Evolutionary conservation across 768 basidiomycete species (phyloP).

Genomic region (button mushroom (Agaricus bisporus)): DNA sequence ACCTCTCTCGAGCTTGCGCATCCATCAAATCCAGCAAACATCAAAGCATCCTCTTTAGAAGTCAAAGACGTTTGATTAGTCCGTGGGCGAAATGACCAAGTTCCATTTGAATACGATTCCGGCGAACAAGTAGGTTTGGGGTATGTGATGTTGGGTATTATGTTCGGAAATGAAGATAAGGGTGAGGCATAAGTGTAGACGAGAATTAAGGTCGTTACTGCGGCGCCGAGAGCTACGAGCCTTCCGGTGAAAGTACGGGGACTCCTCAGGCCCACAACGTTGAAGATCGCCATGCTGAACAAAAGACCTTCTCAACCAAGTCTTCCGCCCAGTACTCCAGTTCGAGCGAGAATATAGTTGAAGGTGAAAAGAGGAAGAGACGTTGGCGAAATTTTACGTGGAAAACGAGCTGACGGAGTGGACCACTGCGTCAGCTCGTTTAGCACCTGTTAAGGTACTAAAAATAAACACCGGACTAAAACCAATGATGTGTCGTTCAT

Average conservation of each 20-base stretch:
- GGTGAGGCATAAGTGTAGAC: constrained; percentile 19
- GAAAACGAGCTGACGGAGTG: too few species aligned
- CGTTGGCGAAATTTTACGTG: too few species aligned
- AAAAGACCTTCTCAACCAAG: neutral
- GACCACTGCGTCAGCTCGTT: too few species aligned
- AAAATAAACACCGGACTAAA: too few species aligned
- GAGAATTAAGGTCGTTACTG: constrained; percentile 18
- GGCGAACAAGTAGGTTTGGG: constrained; percentile 21
- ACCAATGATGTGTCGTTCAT: too few species aligned
- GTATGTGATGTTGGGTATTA: neutral
- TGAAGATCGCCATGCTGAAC: constrained; percentile 10
- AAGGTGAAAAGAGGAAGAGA: neutral
- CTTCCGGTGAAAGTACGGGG: constrained; percentile 17
- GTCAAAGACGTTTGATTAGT: constrained; percentile 27
- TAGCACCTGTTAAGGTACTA: too few species aligned
- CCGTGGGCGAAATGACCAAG: constrained; percentile 36
- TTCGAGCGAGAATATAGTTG: neutral
- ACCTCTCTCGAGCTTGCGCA: constrained; percentile 61
- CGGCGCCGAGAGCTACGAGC: constrained; percentile 12
- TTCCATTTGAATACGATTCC: constrained; percentile 25
- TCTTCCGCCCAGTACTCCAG: neutral
- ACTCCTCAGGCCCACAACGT: constrained; percentile 14
- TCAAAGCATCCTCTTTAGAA: constrained; percentile 35
- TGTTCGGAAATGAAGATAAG: neutral
- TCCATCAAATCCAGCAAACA: constrained; percentile 51